A percentile compares a stretch with the other conserved stretches of the same genome.
phyloP scores from a whole-genome alignment of 2,329 filamentous ascomycete genomes.

The Monilinia vaccinii-corymbosi region DNA sequence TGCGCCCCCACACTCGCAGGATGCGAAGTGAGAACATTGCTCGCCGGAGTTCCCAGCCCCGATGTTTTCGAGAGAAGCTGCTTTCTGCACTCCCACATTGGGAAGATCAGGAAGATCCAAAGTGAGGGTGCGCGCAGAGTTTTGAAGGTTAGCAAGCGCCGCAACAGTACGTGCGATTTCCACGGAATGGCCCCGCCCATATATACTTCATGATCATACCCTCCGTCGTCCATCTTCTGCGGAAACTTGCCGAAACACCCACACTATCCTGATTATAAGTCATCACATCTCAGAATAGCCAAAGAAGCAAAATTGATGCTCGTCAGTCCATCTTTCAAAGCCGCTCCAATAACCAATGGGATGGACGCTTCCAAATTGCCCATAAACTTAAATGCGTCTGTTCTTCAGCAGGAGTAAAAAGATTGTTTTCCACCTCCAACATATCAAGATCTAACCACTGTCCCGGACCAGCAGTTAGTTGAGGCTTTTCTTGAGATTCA shows the following conservation, averaged over 20 bases:
- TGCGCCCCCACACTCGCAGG: slow-evolving; percentile 17
- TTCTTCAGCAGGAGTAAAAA: slow-evolving; percentile 32
- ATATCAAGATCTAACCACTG: slow-evolving; percentile 37
- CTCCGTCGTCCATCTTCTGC: slow-evolving; percentile 20
- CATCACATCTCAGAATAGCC: slow-evolving; percentile 21
- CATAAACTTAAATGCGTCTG: slow-evolving; percentile 36
- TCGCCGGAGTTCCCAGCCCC: slow-evolving; percentile 14
- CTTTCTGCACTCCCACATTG: slow-evolving; percentile 21
- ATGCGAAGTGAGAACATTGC: slow-evolving; percentile 19
- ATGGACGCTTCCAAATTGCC: slow-evolving; percentile 32
- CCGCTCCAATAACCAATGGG: slow-evolving; percentile 23
- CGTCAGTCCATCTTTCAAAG: slow-evolving; percentile 18
- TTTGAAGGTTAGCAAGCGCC: slow-evolving; percentile 19
- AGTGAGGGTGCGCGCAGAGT: slow-evolving; percentile 16
- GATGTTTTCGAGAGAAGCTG: slow-evolving; percentile 18
- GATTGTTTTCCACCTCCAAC: slow-evolving; percentile 32
- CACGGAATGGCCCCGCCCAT: slow-evolving; percentile 22
- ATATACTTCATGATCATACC: slow-evolving; percentile 27
- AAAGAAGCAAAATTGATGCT: slow-evolving; percentile 14
- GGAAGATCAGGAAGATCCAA: slow-evolving; percentile 23
- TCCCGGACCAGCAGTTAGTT: slow-evolving; percentile 29
- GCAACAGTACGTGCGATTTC: slow-evolving; percentile 18
- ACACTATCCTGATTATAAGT: slow-evolving; percentile 24
- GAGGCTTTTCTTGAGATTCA: background rate
- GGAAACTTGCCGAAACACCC: slow-evolving; percentile 21